phyloP scores from a whole-genome alignment of 2,329 filamentous ascomycete genomes.

The Bipolaris sorokiniana region DNA sequence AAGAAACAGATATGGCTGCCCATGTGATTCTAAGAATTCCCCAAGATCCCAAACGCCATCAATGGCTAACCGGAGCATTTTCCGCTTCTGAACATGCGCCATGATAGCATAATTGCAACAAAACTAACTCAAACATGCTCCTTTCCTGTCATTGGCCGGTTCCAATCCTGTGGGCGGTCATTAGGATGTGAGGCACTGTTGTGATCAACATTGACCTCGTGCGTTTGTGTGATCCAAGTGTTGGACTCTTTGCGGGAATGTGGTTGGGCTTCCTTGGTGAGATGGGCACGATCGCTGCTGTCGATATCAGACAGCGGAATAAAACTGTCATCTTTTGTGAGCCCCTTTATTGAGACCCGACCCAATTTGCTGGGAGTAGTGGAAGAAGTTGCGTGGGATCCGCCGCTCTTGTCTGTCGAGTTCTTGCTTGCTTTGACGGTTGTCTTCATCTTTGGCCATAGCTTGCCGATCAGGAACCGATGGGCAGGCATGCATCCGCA shows the following conservation, averaged over 20 bases:
- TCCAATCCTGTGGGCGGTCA: constrained; percentile 17
- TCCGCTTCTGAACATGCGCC: background rate
- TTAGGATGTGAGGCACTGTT: constrained; percentile 4
- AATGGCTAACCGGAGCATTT: background rate
- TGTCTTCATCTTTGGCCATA: constrained; percentile 23
- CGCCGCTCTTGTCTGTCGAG: constrained; percentile 4
- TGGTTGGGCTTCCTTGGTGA: constrained; percentile 1
- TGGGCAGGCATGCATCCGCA: constrained; percentile 52
- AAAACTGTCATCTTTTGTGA: constrained; percentile 24
- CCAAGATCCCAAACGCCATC: background rate
- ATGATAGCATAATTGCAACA: background rate
- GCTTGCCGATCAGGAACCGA: constrained; percentile 21
- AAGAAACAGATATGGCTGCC: background rate
- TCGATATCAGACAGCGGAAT: constrained; percentile 32
- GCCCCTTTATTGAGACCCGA: constrained; percentile 25
- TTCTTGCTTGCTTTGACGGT: constrained; percentile 18
- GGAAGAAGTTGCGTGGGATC: constrained; percentile 1
- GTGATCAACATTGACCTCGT: constrained; percentile 5
- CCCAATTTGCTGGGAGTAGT: constrained; percentile 6
- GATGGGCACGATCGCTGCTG: constrained; percentile 9
- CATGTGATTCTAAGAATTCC: background rate
- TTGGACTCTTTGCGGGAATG: constrained; percentile 9
- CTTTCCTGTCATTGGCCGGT: constrained; percentile 5
- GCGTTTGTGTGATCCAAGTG: constrained; percentile 14
- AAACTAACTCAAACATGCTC: constrained; percentile 19